phyloP scores from a whole-genome alignment of 139 green algal genomes.

The Yamagishiella unicocca region DNA sequence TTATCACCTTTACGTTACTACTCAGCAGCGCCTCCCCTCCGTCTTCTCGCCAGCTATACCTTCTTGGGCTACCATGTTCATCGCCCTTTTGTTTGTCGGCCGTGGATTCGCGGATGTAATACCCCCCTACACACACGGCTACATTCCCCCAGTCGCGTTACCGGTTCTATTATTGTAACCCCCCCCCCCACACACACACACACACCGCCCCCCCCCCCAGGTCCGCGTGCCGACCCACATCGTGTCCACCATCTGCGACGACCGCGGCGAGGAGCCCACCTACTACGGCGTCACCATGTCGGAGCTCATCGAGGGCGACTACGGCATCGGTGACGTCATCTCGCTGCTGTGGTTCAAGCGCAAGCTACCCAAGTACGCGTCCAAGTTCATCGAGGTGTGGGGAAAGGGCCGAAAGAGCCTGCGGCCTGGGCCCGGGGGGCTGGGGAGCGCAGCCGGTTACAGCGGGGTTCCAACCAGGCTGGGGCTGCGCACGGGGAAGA shows the following conservation, averaged over 20 bases:
- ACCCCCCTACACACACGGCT: too few relatives aligned
- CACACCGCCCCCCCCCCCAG: too few relatives aligned
- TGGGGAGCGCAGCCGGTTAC: not conserved
- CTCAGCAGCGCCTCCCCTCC: too few relatives aligned
- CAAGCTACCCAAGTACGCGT: constrained; percentile 90
- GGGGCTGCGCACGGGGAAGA: too few relatives aligned
- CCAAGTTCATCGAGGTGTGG: constrained; percentile 93
- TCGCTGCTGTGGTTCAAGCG: constrained; percentile 92
- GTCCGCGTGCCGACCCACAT: constrained; percentile 93
- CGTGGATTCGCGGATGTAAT: too few relatives aligned
- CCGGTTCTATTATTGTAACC: too few relatives aligned
- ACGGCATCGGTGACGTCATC: constrained; percentile 91
- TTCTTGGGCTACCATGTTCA: not conserved
- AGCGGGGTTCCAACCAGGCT: too few relatives aligned
- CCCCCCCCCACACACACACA: too few relatives aligned
- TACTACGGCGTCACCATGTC: constrained; percentile 79
- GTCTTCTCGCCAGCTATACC: not conserved
- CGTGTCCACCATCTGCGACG: constrained; percentile 94
- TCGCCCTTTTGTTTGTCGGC: too few relatives aligned
- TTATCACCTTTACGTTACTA: too few relatives aligned
- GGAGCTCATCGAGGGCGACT: constrained; percentile 88
- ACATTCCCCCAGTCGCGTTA: too few relatives aligned
- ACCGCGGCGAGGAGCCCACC: constrained; percentile 93
- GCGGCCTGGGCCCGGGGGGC: not conserved
- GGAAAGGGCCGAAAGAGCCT: not conserved